Percentiles rank a stretch among this genome's conserved stretches.
Evolutionary conservation across 208 protist genomes (phyloP).

Genomic region (Strigomonas culicis): DNA sequence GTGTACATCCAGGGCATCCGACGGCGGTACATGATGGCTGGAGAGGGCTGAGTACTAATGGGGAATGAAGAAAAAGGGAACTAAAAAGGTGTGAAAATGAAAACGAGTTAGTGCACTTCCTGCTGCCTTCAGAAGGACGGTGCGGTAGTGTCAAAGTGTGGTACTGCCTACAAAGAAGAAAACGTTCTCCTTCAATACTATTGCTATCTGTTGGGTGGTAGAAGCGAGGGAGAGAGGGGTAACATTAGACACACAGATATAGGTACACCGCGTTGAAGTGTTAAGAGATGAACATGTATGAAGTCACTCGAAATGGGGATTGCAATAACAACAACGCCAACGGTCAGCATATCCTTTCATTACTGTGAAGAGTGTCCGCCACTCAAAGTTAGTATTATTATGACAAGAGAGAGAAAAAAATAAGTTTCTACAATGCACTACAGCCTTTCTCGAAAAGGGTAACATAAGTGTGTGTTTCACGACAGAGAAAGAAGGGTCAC

Average conservation of each 20-base stretch:
- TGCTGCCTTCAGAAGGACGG: no score
- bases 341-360: neutral
- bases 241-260: no score
- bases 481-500: neutral
- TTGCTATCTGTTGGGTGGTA: no score
- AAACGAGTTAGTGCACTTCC: neutral
- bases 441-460: neutral
- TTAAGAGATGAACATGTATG: no score
- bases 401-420: neutral
- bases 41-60: no score
- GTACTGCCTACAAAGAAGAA: neutral
- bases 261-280: no score
- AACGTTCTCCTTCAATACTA: neutral
- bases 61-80: constrained; percentile 1
- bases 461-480: neutral
- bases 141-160: no score
- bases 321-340: no score
- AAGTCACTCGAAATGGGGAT: no score
- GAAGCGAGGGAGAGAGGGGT: no score
- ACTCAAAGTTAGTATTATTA: neutral
- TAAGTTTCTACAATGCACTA: no score
- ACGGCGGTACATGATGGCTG: constrained; percentile 20
- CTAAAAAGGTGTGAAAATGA: neutral
- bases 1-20: constrained; percentile 20
- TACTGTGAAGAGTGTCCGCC: constrained; percentile 1